Evolutionary conservation across 1,284 basidiomycete species (phyloP), one percentile per base, ranked within the genome.

Genomic region (Boletus mariae): DNA sequence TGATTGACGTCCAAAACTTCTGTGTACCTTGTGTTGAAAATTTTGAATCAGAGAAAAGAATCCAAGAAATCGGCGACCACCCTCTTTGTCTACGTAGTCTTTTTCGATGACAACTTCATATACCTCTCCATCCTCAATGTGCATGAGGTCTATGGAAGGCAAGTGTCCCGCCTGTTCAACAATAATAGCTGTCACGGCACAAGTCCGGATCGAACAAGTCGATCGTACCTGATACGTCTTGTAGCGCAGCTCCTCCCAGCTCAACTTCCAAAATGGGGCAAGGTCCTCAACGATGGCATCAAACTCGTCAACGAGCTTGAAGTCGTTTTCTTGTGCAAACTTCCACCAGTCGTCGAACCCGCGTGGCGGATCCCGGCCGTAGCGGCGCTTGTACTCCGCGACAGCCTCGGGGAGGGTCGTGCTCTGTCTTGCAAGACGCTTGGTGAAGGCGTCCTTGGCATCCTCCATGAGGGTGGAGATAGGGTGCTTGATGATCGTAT

Each of bases 221-320:
- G 47, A 43, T 56, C 76, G 29, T 57, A 86, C 89, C 74, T 92
- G 83, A n/a, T 75, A 65, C 9, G 87, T 83, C 43, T 92, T 75
- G 55, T 80, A 71, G 53, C 88, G 75, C 45, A 97, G 66, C 65
- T 95, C 91, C 54, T 76, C 76, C 0, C 90, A 87, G 10, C 80
- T 75, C 32, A 97, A 67, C 9, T 75, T 69, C 81, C 87, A 90
- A 66, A 92, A 98, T 0, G 92, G 92, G 26, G 77, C 80, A 52
- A 98, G 73, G 67, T 97, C 94, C 46, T 79, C 75, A 53, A 82
- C 70, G 15, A 97, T 76, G 28, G 83, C 80, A 63, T 97, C 92
- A 65, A 93, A 98, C 67, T 97, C 94, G 72, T 98, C 94, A n/a
- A 93, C 78, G 73, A 98, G 84, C 63, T 85, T 81, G 51, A 91